Base-by-base conservation (phyloP, 805 yeast species). In the Suhomyces vadensis region DNA sequence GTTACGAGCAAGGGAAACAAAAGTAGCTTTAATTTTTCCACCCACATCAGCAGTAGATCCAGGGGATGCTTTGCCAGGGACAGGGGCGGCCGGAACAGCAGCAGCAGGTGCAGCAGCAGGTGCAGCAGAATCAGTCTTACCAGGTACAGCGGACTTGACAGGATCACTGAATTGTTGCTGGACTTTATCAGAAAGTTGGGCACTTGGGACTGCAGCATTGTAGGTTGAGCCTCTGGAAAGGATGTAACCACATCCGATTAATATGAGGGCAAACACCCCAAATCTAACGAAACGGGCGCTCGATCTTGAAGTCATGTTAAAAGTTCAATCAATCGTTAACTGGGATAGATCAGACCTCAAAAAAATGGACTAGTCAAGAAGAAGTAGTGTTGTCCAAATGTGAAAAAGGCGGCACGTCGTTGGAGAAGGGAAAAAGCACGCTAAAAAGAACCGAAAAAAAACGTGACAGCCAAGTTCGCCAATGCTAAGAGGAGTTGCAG, bases 1-100 rank as follows among this genome's bases (percentile, higher is more conserved):
- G 63, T 87, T 86, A 68, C 95, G 75, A 9, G 91, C 94, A 55
- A 87, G 72, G 0, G 92, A 77, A 13, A 87, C 90, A 63, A 88
- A 86, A 1, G 95, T 82, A 11, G 95, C 96, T 61, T 80, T 83
- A 44, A 76, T 82, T 54, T 78, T 77, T 16, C 41, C 50, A 22
- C 49, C 43, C 6, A 39, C 21, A 21, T 27, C 41, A 22, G 29
- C 23, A 19, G 26, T 43, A n/a, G n/a, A n/a, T n/a, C n/a, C 16
- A 14, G 20, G 33, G 3, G 35, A 41, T 20, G 26, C n/a, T 45
- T 33, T 16, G 45, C 47, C 16, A 43, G 21, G 44, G 21, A 33
- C 49, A 6, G 49, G 48, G 19, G 46, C 54, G n/a, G 47, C 50
- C 10, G 46, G 46, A 37, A 45, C 48, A 19, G 45, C 46, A 4